Conservation (phyloP, 371 early-diverging fungal genomes). For the Syncephalastrum sp. region DNA sequence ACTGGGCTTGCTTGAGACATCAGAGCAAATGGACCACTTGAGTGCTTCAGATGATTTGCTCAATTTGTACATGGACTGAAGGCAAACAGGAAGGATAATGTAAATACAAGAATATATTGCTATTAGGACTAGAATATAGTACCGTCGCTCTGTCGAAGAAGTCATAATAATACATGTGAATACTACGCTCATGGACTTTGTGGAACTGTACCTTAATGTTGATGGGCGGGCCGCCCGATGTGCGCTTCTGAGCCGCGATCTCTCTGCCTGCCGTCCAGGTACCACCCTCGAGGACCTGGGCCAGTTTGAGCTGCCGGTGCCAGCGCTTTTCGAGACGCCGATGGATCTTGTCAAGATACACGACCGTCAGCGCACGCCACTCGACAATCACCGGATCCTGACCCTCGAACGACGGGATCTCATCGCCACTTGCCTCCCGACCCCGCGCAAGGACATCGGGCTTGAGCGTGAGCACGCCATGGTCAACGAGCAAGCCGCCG, state of each 20-base stretch:
- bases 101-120: not conserved
- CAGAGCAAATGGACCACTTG: constrained; percentile 63
- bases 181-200: not conserved
- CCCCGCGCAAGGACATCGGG: constrained; percentile 29
- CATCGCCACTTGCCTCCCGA: constrained; percentile 8
- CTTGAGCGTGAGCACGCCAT: constrained; percentile 41
- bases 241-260: constrained; percentile 74
- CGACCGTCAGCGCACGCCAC: constrained; percentile 92
- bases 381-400: constrained; percentile 84
- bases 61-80: constrained; percentile 45
- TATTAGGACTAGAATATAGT: constrained; percentile 37
- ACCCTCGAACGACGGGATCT: constrained; percentile 71
- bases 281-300: constrained; percentile 91
- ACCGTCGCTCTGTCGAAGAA: constrained; percentile 39
- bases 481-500: constrained; percentile 59
- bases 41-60: constrained; percentile 72
- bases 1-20: constrained; percentile 59
- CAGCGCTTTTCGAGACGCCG: constrained; percentile 50
- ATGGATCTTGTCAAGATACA: constrained; percentile 76
- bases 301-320: constrained; percentile 62
- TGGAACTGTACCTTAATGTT: constrained; percentile 55
- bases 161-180: constrained; percentile 1
- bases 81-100: no score
- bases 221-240: constrained; percentile 86
- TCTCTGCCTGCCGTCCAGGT: constrained; percentile 91